A percentile compares a stretch with the other conserved stretches of the same genome.
Conservation (phyloP, 768 basidiomycete genomes). For the Boletus pseudopeckii region DNA sequence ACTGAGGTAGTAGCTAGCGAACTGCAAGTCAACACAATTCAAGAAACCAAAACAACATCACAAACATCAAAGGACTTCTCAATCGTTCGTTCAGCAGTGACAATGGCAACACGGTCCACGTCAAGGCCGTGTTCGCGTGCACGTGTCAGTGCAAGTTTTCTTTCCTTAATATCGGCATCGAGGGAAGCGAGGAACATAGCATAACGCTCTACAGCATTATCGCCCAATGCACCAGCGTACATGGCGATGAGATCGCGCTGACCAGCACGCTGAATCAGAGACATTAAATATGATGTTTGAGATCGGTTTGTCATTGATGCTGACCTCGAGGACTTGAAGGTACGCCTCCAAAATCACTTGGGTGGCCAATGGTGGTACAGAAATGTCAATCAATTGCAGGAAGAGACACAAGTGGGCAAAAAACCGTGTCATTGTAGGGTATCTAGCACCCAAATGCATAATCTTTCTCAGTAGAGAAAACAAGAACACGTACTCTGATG, state of each 20-base stretch:
- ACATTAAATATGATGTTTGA: not conserved
- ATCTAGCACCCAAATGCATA: conserved; percentile 38
- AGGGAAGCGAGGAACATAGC: conserved; percentile 84
- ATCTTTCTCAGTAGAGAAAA: conserved; percentile 1
- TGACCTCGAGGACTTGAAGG: conserved; percentile 79
- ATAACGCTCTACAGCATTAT: conserved; percentile 89
- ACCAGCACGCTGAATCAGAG: conserved; percentile 53
- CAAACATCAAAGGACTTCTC: conserved; percentile 64
- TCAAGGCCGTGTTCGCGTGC: conserved; percentile 86
- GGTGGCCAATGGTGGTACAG: conserved; percentile 68
- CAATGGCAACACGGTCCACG: conserved; percentile 71
- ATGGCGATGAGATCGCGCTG: conserved; percentile 86
- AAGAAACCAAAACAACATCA: conserved; percentile 6
- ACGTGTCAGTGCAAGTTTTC: conserved; percentile 64
- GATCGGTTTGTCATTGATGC: conserved; percentile 8
- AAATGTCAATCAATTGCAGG: conserved; percentile 74
- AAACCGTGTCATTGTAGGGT: conserved; percentile 76
- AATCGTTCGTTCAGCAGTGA: conserved; percentile 75
- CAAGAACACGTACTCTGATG: conserved; percentile 52
- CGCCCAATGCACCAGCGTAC: conserved; percentile 88
- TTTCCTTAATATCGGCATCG: conserved; percentile 60
- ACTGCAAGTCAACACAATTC: conserved; percentile 6
- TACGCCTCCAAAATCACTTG: conserved; percentile 88
- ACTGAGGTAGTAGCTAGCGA: conserved; percentile 46
- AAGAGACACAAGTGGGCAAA: conserved; percentile 92